These are phyloP conservation scores for Solanum verrucosum DNA, from an alignment of 257 asterid species.

Conservation along the genomic window DNA sequence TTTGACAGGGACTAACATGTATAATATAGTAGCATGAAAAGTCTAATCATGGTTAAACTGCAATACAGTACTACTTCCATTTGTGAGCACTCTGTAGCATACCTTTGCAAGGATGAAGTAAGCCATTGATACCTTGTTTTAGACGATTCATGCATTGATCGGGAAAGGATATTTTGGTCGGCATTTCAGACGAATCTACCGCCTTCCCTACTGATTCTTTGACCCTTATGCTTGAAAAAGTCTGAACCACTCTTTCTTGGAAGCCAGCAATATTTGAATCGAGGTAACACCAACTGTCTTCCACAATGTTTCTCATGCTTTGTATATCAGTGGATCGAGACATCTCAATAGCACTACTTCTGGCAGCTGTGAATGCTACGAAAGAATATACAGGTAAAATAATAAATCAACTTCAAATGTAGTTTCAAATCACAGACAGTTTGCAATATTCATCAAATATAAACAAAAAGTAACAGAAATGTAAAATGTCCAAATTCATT, in stretches of 20 bases:
- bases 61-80: neutral
- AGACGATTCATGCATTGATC: slow-evolving; percentile 26
- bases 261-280: slow-evolving; percentile 18
- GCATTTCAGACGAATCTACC: slow-evolving; percentile 24
- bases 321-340: slow-evolving; percentile 25
- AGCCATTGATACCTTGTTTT: slow-evolving; percentile 24
- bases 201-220: slow-evolving; percentile 18
- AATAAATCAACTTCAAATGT: neutral
- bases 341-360: slow-evolving; percentile 32
- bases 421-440: neutral
- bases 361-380: slow-evolving; percentile 39
- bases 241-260: slow-evolving; percentile 17
- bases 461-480: neutral
- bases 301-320: slow-evolving; percentile 17
- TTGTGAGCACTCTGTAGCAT: neutral
- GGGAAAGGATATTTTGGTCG: slow-evolving; percentile 20
- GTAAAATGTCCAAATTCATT: neutral
- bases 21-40: neutral
- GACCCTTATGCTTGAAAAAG: slow-evolving; percentile 17
- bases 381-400: neutral
- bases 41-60: neutral
- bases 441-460: neutral
- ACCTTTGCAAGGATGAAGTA: slow-evolving; percentile 41
- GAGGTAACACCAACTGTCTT: slow-evolving; percentile 28
- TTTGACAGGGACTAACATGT: neutral